A percentile compares a stretch with the other conserved stretches of the same genome.
Conservation (phyloP, 2,329 filamentous ascomycete genomes). For the Colletotrichum liaoningense region DNA sequence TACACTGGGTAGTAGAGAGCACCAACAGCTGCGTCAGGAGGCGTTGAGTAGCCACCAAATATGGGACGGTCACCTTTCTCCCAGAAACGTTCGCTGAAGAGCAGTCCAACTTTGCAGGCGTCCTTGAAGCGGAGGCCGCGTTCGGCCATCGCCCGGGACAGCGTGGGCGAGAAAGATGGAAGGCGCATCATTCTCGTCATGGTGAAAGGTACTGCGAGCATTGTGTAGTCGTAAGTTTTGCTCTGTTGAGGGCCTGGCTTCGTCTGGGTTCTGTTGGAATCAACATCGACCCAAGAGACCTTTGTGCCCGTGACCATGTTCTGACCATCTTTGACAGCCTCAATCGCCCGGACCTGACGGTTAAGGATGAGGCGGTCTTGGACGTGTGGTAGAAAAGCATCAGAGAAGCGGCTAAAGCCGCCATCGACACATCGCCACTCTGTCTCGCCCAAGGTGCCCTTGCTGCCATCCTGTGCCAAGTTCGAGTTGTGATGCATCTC, state of each 20-base stretch:
- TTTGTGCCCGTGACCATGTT: background rate
- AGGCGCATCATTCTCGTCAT: slow-evolving; percentile 63
- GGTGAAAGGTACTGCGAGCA: slow-evolving; percentile 70
- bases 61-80: slow-evolving; percentile 59
- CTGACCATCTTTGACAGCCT: slow-evolving; percentile 47
- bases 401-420: slow-evolving; percentile 64
- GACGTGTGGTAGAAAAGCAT: slow-evolving; percentile 71
- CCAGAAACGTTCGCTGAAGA: slow-evolving; percentile 70
- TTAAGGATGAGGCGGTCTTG: slow-evolving; percentile 66
- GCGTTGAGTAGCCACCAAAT: slow-evolving; percentile 66
- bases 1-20: slow-evolving; percentile 72
- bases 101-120: slow-evolving; percentile 67
- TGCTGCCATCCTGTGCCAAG: slow-evolving; percentile 43
- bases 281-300: slow-evolving; percentile 60
- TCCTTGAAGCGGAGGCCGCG: slow-evolving; percentile 47
- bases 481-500: slow-evolving; percentile 48
- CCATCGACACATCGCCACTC: slow-evolving; percentile 38
- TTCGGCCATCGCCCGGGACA: slow-evolving; percentile 53
- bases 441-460: slow-evolving; percentile 40
- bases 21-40: slow-evolving; percentile 68
- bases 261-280: slow-evolving; percentile 41
- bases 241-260: slow-evolving; percentile 52
- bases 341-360: slow-evolving; percentile 66
- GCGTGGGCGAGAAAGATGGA: slow-evolving; percentile 44
- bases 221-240: slow-evolving; percentile 69